These are phyloP conservation scores for Spizellomyces sp. DNA, from an alignment of 192 early-diverging fungal genomes.

Conservation along the genomic window DNA sequence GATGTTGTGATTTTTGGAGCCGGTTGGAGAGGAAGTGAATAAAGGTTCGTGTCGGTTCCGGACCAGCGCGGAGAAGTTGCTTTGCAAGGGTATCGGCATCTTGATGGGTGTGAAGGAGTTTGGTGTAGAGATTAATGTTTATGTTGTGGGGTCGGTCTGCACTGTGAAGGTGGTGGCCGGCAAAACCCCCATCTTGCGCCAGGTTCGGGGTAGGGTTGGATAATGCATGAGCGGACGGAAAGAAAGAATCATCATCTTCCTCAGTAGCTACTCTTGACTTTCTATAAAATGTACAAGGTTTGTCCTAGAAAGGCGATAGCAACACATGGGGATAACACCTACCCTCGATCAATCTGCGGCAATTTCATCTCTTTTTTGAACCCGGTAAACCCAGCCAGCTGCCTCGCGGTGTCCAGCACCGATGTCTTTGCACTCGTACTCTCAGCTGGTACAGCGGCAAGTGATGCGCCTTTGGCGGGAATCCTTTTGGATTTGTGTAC, in stretches of 20 bases:
- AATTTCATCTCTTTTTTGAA: background rate
- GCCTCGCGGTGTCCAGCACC: background rate
- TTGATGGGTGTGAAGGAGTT: slow-evolving; percentile 43
- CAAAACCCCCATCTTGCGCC: slow-evolving; percentile 5
- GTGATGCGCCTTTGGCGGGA: no score
- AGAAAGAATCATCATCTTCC: background rate
- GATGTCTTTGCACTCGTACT: background rate
- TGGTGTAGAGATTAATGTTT: slow-evolving; percentile 48
- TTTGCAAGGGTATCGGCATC: slow-evolving; percentile 31
- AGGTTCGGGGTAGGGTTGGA: background rate
- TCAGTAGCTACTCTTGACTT: background rate
- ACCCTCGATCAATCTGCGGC: background rate
- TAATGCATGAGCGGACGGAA: background rate
- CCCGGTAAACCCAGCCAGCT: background rate
- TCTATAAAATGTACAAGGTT: background rate
- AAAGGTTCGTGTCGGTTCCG: slow-evolving; percentile 27
- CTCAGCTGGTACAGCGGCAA: no score
- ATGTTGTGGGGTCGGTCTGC: slow-evolving; percentile 12
- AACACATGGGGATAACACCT: no score
- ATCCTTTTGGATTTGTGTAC: no score
- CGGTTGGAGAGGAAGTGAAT: slow-evolving; percentile 39
- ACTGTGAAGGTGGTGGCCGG: background rate
- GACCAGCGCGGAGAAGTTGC: slow-evolving; percentile 24
- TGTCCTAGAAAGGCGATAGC: background rate
- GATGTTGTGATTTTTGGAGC: slow-evolving; percentile 37